Evolutionary conservation across 1,139 yeast genomes (phyloP).

Genomic region (Geotrichum klebahnii): DNA sequence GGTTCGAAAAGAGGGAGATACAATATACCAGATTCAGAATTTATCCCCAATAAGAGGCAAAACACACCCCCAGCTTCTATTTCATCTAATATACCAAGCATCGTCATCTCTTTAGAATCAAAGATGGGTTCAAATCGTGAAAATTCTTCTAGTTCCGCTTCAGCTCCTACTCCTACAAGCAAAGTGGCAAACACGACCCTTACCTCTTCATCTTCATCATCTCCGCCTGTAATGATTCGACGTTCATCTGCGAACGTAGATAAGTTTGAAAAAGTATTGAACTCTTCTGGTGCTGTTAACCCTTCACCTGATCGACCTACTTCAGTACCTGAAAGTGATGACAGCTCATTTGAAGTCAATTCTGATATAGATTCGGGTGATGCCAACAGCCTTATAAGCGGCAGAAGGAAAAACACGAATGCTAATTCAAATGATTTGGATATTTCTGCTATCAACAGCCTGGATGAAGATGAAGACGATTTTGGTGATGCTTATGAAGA

Average conservation of each 20-base stretch:
- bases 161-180: neutral
- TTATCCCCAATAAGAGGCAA: neutral
- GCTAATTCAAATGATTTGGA: constrained; percentile 8
- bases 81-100: neutral
- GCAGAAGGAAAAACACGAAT: neutral
- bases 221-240: neutral
- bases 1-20: constrained; percentile 7
- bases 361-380: constrained; percentile 5
- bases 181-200: constrained; percentile 3
- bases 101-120: neutral
- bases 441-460: constrained; percentile 1
- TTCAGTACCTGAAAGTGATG: constrained; percentile 10
- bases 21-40: constrained; percentile 5
- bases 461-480: constrained; percentile 1
- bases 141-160: neutral
- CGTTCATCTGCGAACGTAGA: neutral
- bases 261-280: neutral
- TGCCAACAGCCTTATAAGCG: constrained; percentile 2
- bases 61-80: neutral
- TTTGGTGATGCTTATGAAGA: constrained; percentile 5
- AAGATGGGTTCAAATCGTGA: neutral
- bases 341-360: constrained; percentile 11
- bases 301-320: constrained; percentile 4
- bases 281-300: neutral
- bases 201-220: neutral